Percentiles rank a stretch among this genome's conserved stretches.
phyloP scores from a whole-genome alignment of 2,329 filamentous ascomycete genomes.

The Penicillium hesseltinei region DNA sequence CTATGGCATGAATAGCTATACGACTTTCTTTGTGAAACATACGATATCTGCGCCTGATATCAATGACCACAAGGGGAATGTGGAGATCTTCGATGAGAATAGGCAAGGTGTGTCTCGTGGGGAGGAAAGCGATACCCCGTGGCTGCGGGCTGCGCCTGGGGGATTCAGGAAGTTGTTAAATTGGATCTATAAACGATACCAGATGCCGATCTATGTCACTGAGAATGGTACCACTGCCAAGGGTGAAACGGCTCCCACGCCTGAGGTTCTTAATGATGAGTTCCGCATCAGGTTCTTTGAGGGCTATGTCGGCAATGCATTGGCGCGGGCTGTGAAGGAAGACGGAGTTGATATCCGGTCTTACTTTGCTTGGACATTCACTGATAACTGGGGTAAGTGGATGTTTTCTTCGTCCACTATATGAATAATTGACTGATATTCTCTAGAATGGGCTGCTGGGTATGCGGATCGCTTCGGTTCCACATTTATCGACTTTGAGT shows the following conservation, averaged over 20 bases:
- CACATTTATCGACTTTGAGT: conserved; percentile 71
- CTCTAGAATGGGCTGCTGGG: conserved; percentile 71
- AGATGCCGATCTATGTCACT: conserved; percentile 73
- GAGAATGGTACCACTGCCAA: conserved; percentile 80
- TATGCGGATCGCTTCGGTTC: conserved; percentile 78
- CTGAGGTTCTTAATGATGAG: conserved; percentile 70
- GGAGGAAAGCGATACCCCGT: conserved; percentile 72
- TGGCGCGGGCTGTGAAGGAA: conserved; percentile 59
- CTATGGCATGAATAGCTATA: conserved; percentile 88
- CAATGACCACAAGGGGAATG: conserved; percentile 70
- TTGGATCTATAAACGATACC: conserved; percentile 72
- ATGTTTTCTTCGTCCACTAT: neutral
- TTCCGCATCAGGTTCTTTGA: conserved; percentile 75
- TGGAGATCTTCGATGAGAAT: conserved; percentile 66
- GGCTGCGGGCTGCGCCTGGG: conserved; percentile 69
- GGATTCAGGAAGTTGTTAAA: conserved; percentile 71
- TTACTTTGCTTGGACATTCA: conserved; percentile 77
- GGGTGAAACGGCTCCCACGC: conserved; percentile 68
- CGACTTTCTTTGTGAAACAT: conserved; percentile 76
- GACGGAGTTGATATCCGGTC: conserved; percentile 72
- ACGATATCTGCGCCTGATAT: conserved; percentile 50
- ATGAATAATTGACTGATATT: neutral
- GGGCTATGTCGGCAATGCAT: conserved; percentile 64
- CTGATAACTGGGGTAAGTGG: conserved; percentile 59
- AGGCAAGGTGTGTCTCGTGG: conserved; percentile 70